Conservation (phyloP, 768 basidiomycete species). For the Panus rudis region DNA sequence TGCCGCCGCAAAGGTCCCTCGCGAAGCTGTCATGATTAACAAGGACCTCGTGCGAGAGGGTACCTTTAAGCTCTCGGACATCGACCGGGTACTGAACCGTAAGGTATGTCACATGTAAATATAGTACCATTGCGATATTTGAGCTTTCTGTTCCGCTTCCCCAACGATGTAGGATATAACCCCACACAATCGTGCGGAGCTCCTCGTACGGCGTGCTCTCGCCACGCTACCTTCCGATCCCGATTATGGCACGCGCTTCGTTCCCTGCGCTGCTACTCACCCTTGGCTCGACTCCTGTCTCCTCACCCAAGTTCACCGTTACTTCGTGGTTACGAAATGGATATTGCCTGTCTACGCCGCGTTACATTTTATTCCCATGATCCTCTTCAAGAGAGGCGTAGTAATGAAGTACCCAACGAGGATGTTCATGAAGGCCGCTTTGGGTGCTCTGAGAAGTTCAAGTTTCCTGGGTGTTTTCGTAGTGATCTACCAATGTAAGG, state of each 20-base stretch:
- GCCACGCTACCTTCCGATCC: slow-evolving; percentile 25
- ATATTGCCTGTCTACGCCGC: slow-evolving; percentile 83
- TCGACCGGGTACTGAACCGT: slow-evolving; percentile 48
- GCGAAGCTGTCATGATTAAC: slow-evolving; percentile 55
- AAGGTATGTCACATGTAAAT: slow-evolving; percentile 30
- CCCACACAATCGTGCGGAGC: slow-evolving; percentile 38
- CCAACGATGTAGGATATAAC: slow-evolving; percentile 59
- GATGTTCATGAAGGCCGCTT: slow-evolving; percentile 56
- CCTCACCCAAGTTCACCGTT: slow-evolving; percentile 57
- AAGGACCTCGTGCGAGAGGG: slow-evolving; percentile 51
- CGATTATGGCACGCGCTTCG: slow-evolving; percentile 42
- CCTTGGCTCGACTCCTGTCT: slow-evolving; percentile 61
- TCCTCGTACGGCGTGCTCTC: slow-evolving; percentile 39
- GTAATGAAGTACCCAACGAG: slow-evolving; percentile 60
- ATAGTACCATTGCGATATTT: neutral
- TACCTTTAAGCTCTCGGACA: slow-evolving; percentile 43
- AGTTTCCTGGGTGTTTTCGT: slow-evolving; percentile 85
- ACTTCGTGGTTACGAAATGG: slow-evolving; percentile 77
- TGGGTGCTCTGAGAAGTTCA: slow-evolving; percentile 77
- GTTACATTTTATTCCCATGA: slow-evolving; percentile 79
- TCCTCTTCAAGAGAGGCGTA: slow-evolving; percentile 69
- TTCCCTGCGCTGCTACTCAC: slow-evolving; percentile 70
- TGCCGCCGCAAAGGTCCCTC: slow-evolving; percentile 57
- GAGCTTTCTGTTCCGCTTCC: neutral
- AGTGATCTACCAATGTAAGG: slow-evolving; percentile 71